These are phyloP conservation scores for Dacryopinax primogenitus DNA, from an alignment of 768 basidiomycete genomes.

Conservation along the genomic window DNA sequence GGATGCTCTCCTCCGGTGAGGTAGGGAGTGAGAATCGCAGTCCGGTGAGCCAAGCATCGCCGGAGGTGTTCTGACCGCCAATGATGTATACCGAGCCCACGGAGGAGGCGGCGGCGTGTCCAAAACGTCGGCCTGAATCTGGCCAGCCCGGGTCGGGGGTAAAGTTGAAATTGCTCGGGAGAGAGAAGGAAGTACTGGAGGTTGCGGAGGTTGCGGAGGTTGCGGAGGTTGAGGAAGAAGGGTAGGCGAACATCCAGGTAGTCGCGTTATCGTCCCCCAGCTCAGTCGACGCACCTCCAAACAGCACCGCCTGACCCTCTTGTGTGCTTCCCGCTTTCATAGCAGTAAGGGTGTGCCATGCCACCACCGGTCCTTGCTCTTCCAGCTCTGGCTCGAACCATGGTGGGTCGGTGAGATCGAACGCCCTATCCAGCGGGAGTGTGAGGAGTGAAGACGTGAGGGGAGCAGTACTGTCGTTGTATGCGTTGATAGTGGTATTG, in stretches of 20 bases:
- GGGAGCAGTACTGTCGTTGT: background rate
- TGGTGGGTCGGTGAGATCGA: background rate
- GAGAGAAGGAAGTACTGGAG: background rate
- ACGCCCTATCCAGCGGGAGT: background rate
- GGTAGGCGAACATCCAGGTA: conserved; percentile 38
- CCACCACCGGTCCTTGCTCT: conserved; percentile 45
- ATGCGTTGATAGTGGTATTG: background rate
- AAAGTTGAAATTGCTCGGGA: conserved; percentile 26
- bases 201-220: conserved; percentile 23
- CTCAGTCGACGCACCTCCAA: conserved; percentile 41
- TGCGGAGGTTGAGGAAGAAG: conserved; percentile 19
- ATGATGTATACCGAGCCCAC: conserved; percentile 51
- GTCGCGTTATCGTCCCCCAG: conserved; percentile 49
- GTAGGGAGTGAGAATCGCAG: background rate
- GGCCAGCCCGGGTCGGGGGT: conserved; percentile 43
- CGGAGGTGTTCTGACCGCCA: conserved; percentile 48
- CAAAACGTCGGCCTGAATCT: conserved; percentile 64
- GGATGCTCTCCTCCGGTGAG: too few species aligned
- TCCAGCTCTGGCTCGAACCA: background rate
- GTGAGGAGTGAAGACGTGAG: background rate
- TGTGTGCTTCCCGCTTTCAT: conserved; percentile 61
- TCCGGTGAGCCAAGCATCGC: background rate
- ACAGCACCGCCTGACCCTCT: background rate
- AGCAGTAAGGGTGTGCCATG: conserved; percentile 68
- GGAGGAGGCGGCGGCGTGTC: conserved; percentile 45